Evolutionary conservation across 2,329 filamentous ascomycete species (phyloP), one percentile per base, ranked within the genome.

Genomic region (Proliferodiscus dingleyae): DNA sequence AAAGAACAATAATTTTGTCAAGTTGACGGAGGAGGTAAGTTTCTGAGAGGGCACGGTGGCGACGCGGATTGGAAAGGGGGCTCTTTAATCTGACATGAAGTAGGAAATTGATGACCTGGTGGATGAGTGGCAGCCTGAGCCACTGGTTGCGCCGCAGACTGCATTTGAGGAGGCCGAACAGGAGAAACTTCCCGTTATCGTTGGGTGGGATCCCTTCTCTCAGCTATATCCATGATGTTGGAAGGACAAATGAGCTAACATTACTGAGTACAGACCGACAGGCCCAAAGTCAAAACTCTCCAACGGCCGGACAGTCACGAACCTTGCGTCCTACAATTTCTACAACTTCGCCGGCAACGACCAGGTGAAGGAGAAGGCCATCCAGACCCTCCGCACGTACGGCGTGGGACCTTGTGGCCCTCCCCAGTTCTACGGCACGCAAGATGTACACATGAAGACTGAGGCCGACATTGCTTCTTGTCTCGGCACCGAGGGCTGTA

Each of bases 341-440:
- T 97, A 95, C 74, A 97, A 98, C 71, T 89, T 98, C 67, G 88
- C 94, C 54, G 81, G 81, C 43, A 96, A 95, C 64, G 91, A 97
- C 51, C 79, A 83, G 28, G 83, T 98, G 60, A 95, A 95, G 63
- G 89, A 96, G 58, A 94, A 95, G 66, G 93, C 91, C 1, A 89
- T 98, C 52, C 85, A 91, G 66, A 94, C 90, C 0, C 78, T 98
- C 30, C 87, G 91, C 49, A 95, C 87, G 16, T 98, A 98, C 60
- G 93, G 93, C 46, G 94, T 98, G 32, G 94, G 93, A 7, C 91
- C 93, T 46, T 98, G 93, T 64, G 93, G 93, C 16, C 93, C 93
- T 15, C 93, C 93, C 5, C 90, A 95, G 54, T 98, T 98, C 71
- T 98, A 98, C 70, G 93, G 90, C 54, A 98, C 89, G 24, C 91